Percentiles rank a stretch among this genome's conserved stretches.
Evolutionary conservation across 2,329 filamentous ascomycete species (phyloP).

Genomic region (Aspergillus texensis): DNA sequence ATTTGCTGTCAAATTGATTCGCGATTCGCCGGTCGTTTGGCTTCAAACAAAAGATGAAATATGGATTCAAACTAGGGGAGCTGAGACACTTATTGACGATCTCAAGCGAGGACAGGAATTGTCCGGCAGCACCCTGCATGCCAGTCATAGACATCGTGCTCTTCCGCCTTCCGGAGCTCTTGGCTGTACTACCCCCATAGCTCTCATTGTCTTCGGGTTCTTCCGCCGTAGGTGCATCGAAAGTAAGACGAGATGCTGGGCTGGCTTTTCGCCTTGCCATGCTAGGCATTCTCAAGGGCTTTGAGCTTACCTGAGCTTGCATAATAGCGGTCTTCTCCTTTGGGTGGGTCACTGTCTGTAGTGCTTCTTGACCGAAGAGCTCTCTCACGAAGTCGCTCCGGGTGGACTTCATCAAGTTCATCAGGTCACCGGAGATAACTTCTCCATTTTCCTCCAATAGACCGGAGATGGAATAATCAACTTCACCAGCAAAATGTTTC

Average conservation of each 20-base stretch:
- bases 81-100: slow-evolving; percentile 87
- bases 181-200: slow-evolving; percentile 34
- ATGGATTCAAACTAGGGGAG: slow-evolving; percentile 81
- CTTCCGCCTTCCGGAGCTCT: slow-evolving; percentile 35
- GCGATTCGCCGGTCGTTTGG: slow-evolving; percentile 96
- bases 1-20: slow-evolving; percentile 99
- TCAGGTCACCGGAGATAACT: slow-evolving; percentile 90
- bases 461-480: slow-evolving; percentile 87
- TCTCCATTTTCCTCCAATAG: slow-evolving; percentile 95
- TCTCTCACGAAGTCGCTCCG: slow-evolving; percentile 87
- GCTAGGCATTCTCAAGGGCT: slow-evolving; percentile 87
- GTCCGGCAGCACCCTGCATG: slow-evolving; percentile 84
- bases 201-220: slow-evolving; percentile 45
- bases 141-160: slow-evolving; percentile 43
- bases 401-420: slow-evolving; percentile 87
- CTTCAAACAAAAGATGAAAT: slow-evolving; percentile 97
- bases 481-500: slow-evolving; percentile 93
- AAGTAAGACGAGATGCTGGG: slow-evolving; percentile 50
- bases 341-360: slow-evolving; percentile 91
- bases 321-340: slow-evolving; percentile 88
- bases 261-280: slow-evolving; percentile 80
- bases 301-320: slow-evolving; percentile 94
- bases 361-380: slow-evolving; percentile 92
- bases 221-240: slow-evolving; percentile 33
- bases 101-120: slow-evolving; percentile 86